These are phyloP conservation scores for Hordeum marinum DNA, from an alignment of 176 grass and related monocot species.

Conservation along the genomic window DNA sequence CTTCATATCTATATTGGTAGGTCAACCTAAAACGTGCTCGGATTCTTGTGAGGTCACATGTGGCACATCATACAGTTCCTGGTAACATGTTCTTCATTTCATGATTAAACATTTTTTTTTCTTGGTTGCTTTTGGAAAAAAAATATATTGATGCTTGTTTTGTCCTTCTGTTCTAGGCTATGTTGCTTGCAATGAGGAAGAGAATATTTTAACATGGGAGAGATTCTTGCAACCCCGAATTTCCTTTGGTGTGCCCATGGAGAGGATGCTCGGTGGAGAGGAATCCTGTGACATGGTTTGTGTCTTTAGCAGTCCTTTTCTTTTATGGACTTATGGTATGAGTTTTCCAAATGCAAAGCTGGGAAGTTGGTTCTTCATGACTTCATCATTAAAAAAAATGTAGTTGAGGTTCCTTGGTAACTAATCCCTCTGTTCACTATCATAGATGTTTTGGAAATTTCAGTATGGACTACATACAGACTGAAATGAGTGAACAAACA, in stretches of 20 bases:
- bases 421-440: too few relatives aligned
- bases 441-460: too few relatives aligned
- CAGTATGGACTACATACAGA: too few relatives aligned
- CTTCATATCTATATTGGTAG: slow-evolving; percentile 37
- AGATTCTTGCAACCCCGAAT: slow-evolving; percentile 68
- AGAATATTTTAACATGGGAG: slow-evolving; percentile 91
- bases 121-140: not conserved
- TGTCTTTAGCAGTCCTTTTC: not conserved
- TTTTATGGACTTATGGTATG: too few relatives aligned
- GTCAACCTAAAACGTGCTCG: slow-evolving; percentile 86
- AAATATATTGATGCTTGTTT: not conserved
- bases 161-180: slow-evolving; percentile 43
- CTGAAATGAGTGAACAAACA: too few relatives aligned
- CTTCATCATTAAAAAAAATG: not conserved
- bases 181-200: slow-evolving; percentile 75
- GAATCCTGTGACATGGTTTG: slow-evolving; percentile 55
- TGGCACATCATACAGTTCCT: slow-evolving; percentile 65
- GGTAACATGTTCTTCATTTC: slow-evolving; percentile 48
- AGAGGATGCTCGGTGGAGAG: slow-evolving; percentile 57
- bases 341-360: not conserved
- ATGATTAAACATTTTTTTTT: slow-evolving; percentile 10
- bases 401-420: not conserved
- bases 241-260: slow-evolving; percentile 73
- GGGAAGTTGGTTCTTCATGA: not conserved
- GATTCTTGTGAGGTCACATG: slow-evolving; percentile 89